Evolutionary conservation across 108 stramenopile species (phyloP), one percentile per base, ranked within the genome.

Genomic region (Mediolabrus comicus): DNA sequence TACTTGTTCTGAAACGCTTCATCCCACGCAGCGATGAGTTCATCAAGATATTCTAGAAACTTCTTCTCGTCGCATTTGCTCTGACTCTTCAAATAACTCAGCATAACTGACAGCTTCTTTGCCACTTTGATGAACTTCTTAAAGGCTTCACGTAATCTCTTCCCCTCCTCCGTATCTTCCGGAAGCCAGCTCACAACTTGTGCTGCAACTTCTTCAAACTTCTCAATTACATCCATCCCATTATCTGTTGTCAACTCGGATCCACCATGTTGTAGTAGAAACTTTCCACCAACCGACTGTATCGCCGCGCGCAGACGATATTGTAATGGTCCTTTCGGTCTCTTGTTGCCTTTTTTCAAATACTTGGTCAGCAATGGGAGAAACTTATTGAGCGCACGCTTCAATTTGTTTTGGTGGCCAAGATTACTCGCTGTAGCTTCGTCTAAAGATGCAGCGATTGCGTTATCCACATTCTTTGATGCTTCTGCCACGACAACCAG

Each of bases 171-270:
- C 6, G 25, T 58, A 24, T 58, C 57, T 1, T 5, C 17, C 2
- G 57, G 31, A 31, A 27, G 31, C 29, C 16, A 10, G 0, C 31
- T 1, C 14, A 16, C 4, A n/a, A 28, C 16, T 26, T 4, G 8
- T 0, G 28, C 8, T 1, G 31, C 31, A 12, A 31, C 16, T 3
- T 33, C 31, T 0, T 29, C 28, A 16, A 58, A 58, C 2, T 32
- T 4, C 0, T 58, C 57, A 4, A 58, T 58, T 17, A 58, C 57
- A 31, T 58, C 57, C 57, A 58, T 58, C 12, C 57, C 57, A 58
- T 58, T 58, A 29, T 58, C 32, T 2, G 28, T 58, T 11, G 57
- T 58, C 57, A 58, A 58, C 2, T 29, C 28, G 16, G 28, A 30
- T 29, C 57, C 57, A 4, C 57, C 57, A 6, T 58, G 57, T 10